Conservation (phyloP, 257 asterid species). For the Catharanthus roseus region DNA sequence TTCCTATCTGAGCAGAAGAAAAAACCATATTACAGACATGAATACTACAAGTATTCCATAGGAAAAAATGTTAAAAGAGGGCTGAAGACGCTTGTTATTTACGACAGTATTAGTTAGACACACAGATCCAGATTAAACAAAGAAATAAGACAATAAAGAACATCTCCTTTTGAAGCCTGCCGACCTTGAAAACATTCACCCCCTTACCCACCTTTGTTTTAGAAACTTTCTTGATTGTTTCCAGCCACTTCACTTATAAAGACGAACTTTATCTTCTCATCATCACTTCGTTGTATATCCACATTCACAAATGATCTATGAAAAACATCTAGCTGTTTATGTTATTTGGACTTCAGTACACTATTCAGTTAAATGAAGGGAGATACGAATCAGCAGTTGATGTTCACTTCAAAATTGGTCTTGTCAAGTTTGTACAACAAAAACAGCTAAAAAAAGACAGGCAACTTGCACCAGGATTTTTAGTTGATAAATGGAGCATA, state of each 20-base stretch:
- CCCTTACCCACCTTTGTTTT: background rate
- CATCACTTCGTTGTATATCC: background rate
- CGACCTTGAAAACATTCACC: background rate
- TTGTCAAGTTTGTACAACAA: background rate
- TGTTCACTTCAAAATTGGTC: background rate
- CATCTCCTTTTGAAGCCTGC: background rate
- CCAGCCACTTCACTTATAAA: background rate
- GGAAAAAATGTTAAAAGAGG: background rate
- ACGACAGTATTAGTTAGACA: background rate
- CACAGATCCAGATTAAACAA: background rate
- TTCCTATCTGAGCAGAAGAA: background rate
- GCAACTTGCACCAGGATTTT: background rate
- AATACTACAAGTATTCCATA: background rate
- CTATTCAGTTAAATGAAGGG: background rate
- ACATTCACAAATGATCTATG: background rate
- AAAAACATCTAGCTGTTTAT: background rate
- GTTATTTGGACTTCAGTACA: background rate
- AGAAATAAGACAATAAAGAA: background rate
- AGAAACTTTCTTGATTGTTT: background rate
- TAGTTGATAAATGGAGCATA: background rate
- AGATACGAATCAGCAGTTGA: background rate
- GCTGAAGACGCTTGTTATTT: background rate
- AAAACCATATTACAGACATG: background rate
- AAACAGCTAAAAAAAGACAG: background rate
- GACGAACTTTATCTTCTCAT: background rate